phyloP scores from a whole-genome alignment of 768 basidiomycete genomes.

The Obba rivulosa region DNA sequence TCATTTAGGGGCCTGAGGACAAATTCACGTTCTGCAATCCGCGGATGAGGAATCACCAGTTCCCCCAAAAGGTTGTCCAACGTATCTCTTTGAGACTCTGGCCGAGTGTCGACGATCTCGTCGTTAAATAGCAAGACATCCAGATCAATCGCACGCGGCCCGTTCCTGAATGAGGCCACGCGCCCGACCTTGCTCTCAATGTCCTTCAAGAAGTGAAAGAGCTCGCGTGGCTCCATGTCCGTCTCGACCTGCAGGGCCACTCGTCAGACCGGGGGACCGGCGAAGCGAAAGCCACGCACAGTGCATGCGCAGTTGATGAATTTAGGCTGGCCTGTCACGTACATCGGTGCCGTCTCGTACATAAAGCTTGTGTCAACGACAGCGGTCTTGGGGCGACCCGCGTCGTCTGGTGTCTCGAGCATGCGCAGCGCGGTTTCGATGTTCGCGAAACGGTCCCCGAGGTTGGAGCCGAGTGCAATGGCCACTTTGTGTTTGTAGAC shows the following conservation, averaged over 20 bases:
- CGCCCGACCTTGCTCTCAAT: slow-evolving; percentile 78
- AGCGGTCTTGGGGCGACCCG: slow-evolving; percentile 21
- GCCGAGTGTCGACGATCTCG: slow-evolving; percentile 51
- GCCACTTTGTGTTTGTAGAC: slow-evolving; percentile 37
- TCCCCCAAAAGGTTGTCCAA: slow-evolving; percentile 58
- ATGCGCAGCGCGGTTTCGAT: slow-evolving; percentile 73
- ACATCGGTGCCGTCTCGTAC: slow-evolving; percentile 96
- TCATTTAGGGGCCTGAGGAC: slow-evolving; percentile 85
- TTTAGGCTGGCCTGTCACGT: slow-evolving; percentile 81
- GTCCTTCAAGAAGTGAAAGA: slow-evolving; percentile 62
- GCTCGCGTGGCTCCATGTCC: slow-evolving; percentile 47
- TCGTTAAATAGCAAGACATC: slow-evolving; percentile 79
- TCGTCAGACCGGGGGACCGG: background rate
- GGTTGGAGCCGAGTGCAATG: slow-evolving; percentile 85
- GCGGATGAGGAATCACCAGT: slow-evolving; percentile 81
- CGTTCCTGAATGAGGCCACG: slow-evolving; percentile 71
- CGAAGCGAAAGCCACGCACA: slow-evolving; percentile 40
- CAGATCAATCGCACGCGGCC: slow-evolving; percentile 86
- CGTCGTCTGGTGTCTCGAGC: slow-evolving; percentile 46
- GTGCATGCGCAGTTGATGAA: slow-evolving; percentile 92
- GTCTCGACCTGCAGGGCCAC: slow-evolving; percentile 68
- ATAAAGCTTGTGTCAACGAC: slow-evolving; percentile 81
- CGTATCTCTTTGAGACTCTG: slow-evolving; percentile 29
- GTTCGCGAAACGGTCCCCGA: slow-evolving; percentile 81
- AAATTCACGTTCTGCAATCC: slow-evolving; percentile 83